phyloP scores from a whole-genome alignment of 805 yeast genomes.

The Sungouiozyma intestinalis region DNA sequence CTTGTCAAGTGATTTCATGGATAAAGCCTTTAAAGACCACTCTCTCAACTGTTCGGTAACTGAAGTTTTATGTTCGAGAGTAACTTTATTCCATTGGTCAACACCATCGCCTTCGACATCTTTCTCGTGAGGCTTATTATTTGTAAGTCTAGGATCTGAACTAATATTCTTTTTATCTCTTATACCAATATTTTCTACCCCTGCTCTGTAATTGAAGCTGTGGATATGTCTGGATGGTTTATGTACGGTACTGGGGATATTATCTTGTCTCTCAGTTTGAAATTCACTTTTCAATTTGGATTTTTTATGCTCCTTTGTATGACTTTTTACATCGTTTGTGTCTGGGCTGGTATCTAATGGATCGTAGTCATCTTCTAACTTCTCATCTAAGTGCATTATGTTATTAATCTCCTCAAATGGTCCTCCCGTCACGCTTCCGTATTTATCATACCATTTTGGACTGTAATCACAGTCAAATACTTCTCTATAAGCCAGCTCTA shows the following conservation, averaged over 20 bases:
- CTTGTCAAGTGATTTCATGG: slow-evolving; percentile 27
- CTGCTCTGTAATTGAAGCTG: slow-evolving; percentile 83
- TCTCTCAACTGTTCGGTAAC: slow-evolving; percentile 46
- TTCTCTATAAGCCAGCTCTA: slow-evolving; percentile 64
- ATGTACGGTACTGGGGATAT: background rate
- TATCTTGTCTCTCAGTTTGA: background rate
- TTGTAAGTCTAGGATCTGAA: slow-evolving; percentile 69
- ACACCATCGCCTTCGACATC: slow-evolving; percentile 73
- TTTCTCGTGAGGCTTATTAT: slow-evolving; percentile 47
- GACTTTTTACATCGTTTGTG: background rate
- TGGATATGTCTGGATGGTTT: slow-evolving; percentile 17
- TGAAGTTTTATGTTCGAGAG: slow-evolving; percentile 41
- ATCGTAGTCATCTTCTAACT: background rate
- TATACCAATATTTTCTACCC: slow-evolving; percentile 76
- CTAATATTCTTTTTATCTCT: slow-evolving; percentile 75
- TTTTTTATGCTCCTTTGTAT: background rate
- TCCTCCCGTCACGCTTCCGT: slow-evolving; percentile 19
- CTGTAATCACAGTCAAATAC: slow-evolving; percentile 35
- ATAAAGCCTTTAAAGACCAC: slow-evolving; percentile 41
- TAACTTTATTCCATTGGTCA: slow-evolving; percentile 46
- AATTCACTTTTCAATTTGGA: background rate
- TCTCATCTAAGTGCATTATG: background rate
- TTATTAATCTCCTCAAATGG: background rate
- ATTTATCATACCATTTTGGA: slow-evolving; percentile 37
- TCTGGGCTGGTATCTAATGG: background rate